phyloP scores from a whole-genome alignment of 1,139 yeast genomes.

The Protomyces pachydermus region DNA sequence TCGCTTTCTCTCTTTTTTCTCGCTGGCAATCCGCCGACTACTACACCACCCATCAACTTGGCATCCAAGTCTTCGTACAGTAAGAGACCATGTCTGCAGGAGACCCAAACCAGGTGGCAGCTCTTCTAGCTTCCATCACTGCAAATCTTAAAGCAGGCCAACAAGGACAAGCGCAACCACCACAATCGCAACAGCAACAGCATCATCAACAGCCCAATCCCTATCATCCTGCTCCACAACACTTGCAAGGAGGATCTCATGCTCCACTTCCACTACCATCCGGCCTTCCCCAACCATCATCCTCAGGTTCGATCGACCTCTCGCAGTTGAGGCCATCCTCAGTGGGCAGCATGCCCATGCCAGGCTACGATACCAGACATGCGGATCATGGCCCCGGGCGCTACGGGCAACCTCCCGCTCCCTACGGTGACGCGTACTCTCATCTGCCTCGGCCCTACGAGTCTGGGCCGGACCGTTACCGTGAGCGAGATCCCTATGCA shows the following conservation, averaged over 20 bases:
- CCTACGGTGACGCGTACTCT: background rate
- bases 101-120: conserved; percentile 24
- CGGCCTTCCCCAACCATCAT: conserved; percentile 10
- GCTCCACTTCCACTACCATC: background rate
- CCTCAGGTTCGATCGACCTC: conserved; percentile 20
- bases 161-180: background rate
- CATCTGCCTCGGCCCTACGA: background rate
- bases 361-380: background rate
- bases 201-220: conserved; percentile 3
- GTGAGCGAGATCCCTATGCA: background rate
- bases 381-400: background rate
- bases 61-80: background rate
- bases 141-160: conserved; percentile 8
- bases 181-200: background rate
- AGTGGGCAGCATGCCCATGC: background rate
- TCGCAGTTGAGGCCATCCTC: conserved; percentile 11
- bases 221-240: conserved; percentile 1
- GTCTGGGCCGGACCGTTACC: background rate
- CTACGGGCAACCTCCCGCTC: background rate
- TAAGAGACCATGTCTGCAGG: conserved; percentile 13
- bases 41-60: too few relatives aligned
- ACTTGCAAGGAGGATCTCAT: background rate
- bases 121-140: conserved; percentile 18
- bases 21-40: too few relatives aligned
- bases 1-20: too few relatives aligned